Conservation (phyloP, 1,284 basidiomycete genomes). For the Tilletia setariae region DNA sequence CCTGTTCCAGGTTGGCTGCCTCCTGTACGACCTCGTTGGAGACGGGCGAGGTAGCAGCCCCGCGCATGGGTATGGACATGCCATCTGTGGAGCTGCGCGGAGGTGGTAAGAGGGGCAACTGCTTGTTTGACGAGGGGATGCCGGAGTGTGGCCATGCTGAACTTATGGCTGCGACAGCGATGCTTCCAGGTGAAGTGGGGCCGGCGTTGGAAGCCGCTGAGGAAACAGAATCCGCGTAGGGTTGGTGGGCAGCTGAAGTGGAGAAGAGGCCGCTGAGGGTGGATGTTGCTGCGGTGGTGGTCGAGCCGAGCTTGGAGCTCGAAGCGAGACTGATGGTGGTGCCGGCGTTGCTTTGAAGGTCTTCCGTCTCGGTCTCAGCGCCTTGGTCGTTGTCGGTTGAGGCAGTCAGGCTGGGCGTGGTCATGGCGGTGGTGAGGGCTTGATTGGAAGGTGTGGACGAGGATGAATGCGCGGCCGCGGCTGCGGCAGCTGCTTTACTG, state of each 20-base stretch:
- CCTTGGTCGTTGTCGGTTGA: background rate
- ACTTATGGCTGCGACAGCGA: background rate
- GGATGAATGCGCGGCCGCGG: background rate
- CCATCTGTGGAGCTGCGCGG: background rate
- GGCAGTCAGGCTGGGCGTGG: background rate
- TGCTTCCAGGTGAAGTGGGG: background rate
- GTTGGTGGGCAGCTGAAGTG: background rate
- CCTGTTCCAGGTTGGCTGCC: constrained; percentile 8
- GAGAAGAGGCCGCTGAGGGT: background rate
- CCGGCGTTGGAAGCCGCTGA: background rate
- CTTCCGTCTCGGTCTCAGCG: constrained; percentile 5
- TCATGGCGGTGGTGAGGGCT: background rate
- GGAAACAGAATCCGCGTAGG: background rate
- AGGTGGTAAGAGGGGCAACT: background rate
- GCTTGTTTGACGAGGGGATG: background rate
- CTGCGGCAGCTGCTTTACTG: background rate
- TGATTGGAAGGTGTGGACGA: background rate
- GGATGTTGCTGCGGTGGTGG: background rate
- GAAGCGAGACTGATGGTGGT: constrained; percentile 12
- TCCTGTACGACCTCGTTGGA: constrained; percentile 13
- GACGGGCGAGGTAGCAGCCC: background rate
- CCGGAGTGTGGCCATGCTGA: background rate
- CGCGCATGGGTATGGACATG: background rate
- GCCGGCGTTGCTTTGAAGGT: background rate
- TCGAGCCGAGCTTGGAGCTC: constrained; percentile 5